phyloP scores from a whole-genome alignment of 768 basidiomycete species.

The Amanita brunnescens region DNA sequence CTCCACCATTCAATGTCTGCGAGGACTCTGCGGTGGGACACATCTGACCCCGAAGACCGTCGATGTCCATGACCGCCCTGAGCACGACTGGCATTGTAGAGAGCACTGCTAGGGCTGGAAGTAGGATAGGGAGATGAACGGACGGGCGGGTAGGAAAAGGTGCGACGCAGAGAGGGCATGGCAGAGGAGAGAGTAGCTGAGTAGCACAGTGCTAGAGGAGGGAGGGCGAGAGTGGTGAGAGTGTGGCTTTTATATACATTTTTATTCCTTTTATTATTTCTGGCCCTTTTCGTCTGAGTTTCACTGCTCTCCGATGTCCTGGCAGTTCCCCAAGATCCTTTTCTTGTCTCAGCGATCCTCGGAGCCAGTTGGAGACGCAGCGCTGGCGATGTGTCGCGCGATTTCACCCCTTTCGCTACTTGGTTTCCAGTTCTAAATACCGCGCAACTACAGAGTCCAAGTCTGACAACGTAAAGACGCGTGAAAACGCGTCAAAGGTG shows the following conservation, averaged over 20 bases:
- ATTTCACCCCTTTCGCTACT: neutral
- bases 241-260: constrained; percentile 7
- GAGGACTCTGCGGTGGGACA: constrained; percentile 56
- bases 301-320: constrained; percentile 7
- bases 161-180: constrained; percentile 77
- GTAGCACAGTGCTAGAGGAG: constrained; percentile 38
- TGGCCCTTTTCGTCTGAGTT: constrained; percentile 3
- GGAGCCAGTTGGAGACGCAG: neutral
- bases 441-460: neutral
- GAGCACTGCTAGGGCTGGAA: constrained; percentile 23
- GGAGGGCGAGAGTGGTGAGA: constrained; percentile 24
- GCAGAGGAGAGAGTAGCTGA: constrained; percentile 31
- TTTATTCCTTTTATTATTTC: constrained; percentile 2
- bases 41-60: constrained; percentile 64
- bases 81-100: constrained; percentile 9
- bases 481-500: constrained; percentile 29
- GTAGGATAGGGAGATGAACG: constrained; percentile 61
- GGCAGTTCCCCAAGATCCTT: neutral
- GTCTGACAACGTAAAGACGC: constrained; percentile 30
- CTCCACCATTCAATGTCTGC: constrained; percentile 89
- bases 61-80: constrained; percentile 36
- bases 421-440: neutral
- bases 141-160: constrained; percentile 60
- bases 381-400: neutral
- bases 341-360: neutral